These are phyloP conservation scores for Solanum infundibuliforme DNA, from an alignment of 257 asterid genomes.

Conservation along the genomic window DNA sequence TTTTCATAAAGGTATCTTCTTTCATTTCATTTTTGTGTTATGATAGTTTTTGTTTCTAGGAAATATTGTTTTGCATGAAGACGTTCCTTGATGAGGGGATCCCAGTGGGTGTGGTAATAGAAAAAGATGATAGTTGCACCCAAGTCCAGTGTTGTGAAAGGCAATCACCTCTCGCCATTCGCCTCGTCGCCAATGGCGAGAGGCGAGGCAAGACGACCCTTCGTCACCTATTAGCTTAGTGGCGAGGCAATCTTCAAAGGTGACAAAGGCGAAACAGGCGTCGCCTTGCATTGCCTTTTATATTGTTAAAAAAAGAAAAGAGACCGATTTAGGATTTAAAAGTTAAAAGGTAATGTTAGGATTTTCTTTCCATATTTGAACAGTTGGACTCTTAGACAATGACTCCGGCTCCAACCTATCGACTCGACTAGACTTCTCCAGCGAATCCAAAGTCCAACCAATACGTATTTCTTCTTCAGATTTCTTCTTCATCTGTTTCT, in stretches of 20 bases:
- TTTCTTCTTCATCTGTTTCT: not conserved
- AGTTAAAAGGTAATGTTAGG: not conserved
- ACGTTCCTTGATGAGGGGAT: not conserved
- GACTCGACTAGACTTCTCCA: not conserved
- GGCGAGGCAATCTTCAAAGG: not conserved
- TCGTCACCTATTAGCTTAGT: not conserved
- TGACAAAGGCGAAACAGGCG: not conserved
- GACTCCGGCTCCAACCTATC: not conserved
- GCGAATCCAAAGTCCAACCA: not conserved
- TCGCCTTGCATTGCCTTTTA: no score
- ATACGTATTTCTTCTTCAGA: not conserved
- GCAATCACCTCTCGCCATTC: no score
- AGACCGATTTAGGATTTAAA: not conserved
- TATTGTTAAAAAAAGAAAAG: no score
- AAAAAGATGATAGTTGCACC: not conserved
- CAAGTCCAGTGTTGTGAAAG: not conserved
- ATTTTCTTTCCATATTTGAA: not conserved
- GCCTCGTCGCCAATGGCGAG: no score
- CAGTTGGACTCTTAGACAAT: not conserved
- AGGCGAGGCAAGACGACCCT: not conserved
- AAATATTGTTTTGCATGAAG: not conserved
- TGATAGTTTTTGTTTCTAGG: not conserved
- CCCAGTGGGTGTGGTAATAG: not conserved
- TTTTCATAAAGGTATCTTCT: not conserved
- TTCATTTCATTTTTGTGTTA: not conserved